Conservation (phyloP, 768 basidiomycete genomes). For the Collybiopsis luxurians region DNA sequence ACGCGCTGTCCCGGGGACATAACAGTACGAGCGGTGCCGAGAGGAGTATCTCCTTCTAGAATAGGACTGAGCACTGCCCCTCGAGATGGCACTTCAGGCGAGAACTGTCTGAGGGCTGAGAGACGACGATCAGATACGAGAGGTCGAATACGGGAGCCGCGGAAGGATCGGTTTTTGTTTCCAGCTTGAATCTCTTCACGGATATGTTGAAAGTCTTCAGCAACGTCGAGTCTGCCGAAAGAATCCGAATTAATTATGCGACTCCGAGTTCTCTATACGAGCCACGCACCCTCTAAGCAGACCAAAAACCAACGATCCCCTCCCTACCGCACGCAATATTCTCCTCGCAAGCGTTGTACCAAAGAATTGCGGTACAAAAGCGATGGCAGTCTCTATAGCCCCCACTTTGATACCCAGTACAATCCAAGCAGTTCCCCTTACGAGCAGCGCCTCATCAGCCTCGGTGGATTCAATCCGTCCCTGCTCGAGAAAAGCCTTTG, state of each 20-base stretch:
- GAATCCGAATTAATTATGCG: background rate
- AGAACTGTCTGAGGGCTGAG: slow-evolving; percentile 54
- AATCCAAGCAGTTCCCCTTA: slow-evolving; percentile 68
- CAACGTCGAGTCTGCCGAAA: slow-evolving; percentile 33
- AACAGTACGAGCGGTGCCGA: background rate
- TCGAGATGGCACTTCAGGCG: slow-evolving; percentile 41
- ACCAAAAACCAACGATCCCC: slow-evolving; percentile 59
- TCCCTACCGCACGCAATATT: slow-evolving; percentile 50
- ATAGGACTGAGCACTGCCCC: background rate
- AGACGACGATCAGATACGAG: slow-evolving; percentile 55
- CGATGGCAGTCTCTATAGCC: slow-evolving; percentile 60
- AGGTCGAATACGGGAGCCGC: slow-evolving; percentile 37
- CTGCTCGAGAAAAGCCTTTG: slow-evolving; percentile 46
- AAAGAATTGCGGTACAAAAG: slow-evolving; percentile 57
- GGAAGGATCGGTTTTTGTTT: slow-evolving; percentile 17
- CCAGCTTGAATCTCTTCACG: slow-evolving; percentile 31
- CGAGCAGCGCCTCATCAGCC: slow-evolving; percentile 43
- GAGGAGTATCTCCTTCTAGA: background rate
- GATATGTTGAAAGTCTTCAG: slow-evolving; percentile 53
- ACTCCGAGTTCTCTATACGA: background rate
- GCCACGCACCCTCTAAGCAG: slow-evolving; percentile 61
- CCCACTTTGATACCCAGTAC: slow-evolving; percentile 59
- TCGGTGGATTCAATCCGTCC: slow-evolving; percentile 46
- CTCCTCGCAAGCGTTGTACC: slow-evolving; percentile 53
- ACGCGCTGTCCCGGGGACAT: slow-evolving; percentile 37